Conservation (phyloP, 495 filamentous ascomycete genomes). For the Penicillium riverlandense region DNA sequence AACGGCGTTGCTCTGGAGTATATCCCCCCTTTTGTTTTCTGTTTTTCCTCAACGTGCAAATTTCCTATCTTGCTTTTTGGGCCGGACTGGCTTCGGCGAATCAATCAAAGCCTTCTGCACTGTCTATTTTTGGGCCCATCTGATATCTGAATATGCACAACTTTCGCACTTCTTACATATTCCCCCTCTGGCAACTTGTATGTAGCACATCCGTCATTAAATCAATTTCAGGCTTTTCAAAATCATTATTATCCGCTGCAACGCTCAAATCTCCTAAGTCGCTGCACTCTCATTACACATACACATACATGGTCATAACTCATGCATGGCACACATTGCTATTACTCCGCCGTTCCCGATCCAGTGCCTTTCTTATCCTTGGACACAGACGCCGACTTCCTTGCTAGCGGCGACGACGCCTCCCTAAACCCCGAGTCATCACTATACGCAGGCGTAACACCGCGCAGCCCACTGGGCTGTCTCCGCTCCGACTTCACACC, state of each 20-base stretch:
- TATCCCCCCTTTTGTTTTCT: too few relatives aligned
- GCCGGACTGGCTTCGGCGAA: slow-evolving; percentile 12
- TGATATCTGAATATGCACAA: slow-evolving; percentile 11
- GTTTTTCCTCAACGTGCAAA: too few relatives aligned
- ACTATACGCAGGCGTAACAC: slow-evolving; percentile 18
- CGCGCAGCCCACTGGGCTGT: slow-evolving; percentile 15
- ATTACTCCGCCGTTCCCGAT: slow-evolving; percentile 8
- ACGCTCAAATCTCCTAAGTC: too few relatives aligned
- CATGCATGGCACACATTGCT: slow-evolving; percentile 1
- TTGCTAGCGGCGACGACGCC: slow-evolving; percentile 24
- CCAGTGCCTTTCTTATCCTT: slow-evolving; percentile 7
- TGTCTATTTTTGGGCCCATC: slow-evolving; percentile 2
- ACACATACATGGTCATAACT: slow-evolving; percentile 3
- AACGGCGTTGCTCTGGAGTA: slow-evolving; percentile 11
- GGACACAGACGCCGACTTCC: slow-evolving; percentile 9
- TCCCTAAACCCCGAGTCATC: slow-evolving; percentile 8
- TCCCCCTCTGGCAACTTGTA: not conserved
- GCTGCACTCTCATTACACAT: not conserved
- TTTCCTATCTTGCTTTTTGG: slow-evolving; percentile 1
- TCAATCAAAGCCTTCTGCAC: not conserved
- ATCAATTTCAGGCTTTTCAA: too few relatives aligned
- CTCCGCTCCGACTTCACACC: slow-evolving; percentile 13
- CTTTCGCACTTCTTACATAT: slow-evolving; percentile 8
- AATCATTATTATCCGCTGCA: too few relatives aligned
- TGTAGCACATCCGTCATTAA: too few relatives aligned